A percentile compares a stretch with the other conserved stretches of the same genome.
These are phyloP conservation scores for Solanum aculeatissimum DNA, from an alignment of 305 asterid genomes.

Conservation along the genomic window DNA sequence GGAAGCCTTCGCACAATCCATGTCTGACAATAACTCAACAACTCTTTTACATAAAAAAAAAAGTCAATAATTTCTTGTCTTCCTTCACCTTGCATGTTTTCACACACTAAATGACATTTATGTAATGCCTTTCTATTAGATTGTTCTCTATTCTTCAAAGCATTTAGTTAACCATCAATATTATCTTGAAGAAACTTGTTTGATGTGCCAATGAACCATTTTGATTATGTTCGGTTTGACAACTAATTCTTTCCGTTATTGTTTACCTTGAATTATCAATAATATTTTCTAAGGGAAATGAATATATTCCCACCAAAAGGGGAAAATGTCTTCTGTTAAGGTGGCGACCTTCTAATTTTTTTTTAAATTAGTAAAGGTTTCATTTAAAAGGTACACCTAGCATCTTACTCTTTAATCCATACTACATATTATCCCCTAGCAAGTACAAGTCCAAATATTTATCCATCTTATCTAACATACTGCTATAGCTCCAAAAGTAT, in stretches of 20 bases:
- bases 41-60: not conserved
- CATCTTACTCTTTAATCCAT: too few relatives aligned
- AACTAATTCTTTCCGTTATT: not conserved
- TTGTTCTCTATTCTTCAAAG: not conserved
- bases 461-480: too few relatives aligned
- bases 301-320: too few relatives aligned
- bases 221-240: not conserved
- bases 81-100: not conserved
- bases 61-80: not conserved
- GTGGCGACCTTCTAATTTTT: too few relatives aligned
- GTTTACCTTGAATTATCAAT: too few relatives aligned
- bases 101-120: not conserved
- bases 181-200: not conserved
- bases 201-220: not conserved
- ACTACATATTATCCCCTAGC: too few relatives aligned
- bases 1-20: not conserved
- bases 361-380: too few relatives aligned
- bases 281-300: too few relatives aligned
- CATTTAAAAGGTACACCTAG: too few relatives aligned
- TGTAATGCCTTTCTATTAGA: not conserved
- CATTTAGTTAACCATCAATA: not conserved
- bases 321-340: too few relatives aligned
- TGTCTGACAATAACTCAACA: not conserved
- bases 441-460: too few relatives aligned
- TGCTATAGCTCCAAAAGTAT: too few relatives aligned